phyloP scores from a whole-genome alignment of 257 asterid genomes.

The Gardenia jasminoides region DNA sequence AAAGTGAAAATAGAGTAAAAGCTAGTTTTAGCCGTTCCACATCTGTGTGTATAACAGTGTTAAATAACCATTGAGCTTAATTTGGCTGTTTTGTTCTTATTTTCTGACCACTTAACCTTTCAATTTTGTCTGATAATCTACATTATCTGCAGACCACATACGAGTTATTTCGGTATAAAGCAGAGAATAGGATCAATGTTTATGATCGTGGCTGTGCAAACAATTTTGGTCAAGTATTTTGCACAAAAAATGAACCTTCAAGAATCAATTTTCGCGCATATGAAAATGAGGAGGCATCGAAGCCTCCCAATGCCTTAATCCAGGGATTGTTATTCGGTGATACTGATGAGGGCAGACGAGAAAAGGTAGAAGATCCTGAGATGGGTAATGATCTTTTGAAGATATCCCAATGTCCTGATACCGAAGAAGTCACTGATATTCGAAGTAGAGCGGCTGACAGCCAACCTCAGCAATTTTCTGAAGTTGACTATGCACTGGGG shows the following conservation, averaged over 20 bases:
- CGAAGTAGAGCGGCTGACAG: constrained; percentile 16
- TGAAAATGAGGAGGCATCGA: constrained; percentile 24
- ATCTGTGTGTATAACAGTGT: neutral
- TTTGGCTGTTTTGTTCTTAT: neutral
- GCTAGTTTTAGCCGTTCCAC: neutral
- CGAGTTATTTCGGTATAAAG: constrained; percentile 54
- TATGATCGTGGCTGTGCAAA: constrained; percentile 34
- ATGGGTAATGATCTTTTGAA: constrained; percentile 43
- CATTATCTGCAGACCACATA: constrained; percentile 55
- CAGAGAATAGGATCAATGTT: constrained; percentile 33
- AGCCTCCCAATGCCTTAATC: constrained; percentile 17
- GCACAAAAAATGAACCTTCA: constrained; percentile 34
- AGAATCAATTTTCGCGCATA: constrained; percentile 30
- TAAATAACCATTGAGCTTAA: neutral
- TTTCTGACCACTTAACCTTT: neutral
- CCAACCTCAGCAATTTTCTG: constrained; percentile 1
- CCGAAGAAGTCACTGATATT: constrained; percentile 24
- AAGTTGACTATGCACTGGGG: neutral
- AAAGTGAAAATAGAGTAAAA: neutral
- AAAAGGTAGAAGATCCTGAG: constrained; percentile 45
- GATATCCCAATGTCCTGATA: constrained; percentile 36
- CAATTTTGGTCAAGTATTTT: constrained; percentile 39
- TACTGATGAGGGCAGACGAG: constrained; percentile 24
- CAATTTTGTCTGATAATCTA: neutral
- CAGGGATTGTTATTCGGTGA: constrained; percentile 14